Evolutionary conservation across 208 protist genomes (phyloP).

Genomic region (Trypanosoma rangeli): DNA sequence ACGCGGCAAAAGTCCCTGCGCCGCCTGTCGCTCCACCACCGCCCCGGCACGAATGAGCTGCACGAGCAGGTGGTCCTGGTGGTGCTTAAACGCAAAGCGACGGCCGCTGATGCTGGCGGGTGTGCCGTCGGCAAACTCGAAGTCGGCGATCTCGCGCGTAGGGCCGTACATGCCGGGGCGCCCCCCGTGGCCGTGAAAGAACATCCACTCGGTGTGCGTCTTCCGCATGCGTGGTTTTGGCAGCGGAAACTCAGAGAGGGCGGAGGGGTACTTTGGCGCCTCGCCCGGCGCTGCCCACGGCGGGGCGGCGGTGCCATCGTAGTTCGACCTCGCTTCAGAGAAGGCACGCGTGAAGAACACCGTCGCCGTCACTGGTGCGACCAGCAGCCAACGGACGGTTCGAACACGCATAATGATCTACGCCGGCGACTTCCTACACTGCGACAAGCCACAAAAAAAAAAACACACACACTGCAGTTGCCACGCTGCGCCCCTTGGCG

Average conservation of each 20-base stretch:
- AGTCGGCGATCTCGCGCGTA: conserved; percentile 81
- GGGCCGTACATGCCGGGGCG: conserved; percentile 69
- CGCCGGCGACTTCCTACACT: background rate
- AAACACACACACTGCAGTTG: background rate
- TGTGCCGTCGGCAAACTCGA: conserved; percentile 85
- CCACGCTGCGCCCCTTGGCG: background rate
- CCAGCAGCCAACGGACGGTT: background rate
- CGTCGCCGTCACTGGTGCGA: background rate
- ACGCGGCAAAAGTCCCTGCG: conserved; percentile 60
- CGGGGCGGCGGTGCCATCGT: conserved; percentile 33
- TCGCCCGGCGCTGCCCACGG: conserved; percentile 38
- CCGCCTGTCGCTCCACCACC: conserved; percentile 69
- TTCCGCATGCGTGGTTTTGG: conserved; percentile 62
- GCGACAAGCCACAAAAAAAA: background rate
- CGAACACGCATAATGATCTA: conserved; percentile 22
- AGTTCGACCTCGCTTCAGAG: conserved; percentile 52
- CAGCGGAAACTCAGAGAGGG: conserved; percentile 51
- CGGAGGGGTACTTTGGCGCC: conserved; percentile 49
- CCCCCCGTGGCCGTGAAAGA: conserved; percentile 78
- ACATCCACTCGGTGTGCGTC: conserved; percentile 86
- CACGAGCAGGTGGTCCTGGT: conserved; percentile 85
- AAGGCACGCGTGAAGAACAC: conserved; percentile 8
- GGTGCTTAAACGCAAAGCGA: conserved; percentile 83
- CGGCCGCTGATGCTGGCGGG: conserved; percentile 57
- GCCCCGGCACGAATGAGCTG: conserved; percentile 86